Base-by-base conservation (phyloP, 2,329 filamentous ascomycete genomes). In the Penicillium corylophilum region DNA sequence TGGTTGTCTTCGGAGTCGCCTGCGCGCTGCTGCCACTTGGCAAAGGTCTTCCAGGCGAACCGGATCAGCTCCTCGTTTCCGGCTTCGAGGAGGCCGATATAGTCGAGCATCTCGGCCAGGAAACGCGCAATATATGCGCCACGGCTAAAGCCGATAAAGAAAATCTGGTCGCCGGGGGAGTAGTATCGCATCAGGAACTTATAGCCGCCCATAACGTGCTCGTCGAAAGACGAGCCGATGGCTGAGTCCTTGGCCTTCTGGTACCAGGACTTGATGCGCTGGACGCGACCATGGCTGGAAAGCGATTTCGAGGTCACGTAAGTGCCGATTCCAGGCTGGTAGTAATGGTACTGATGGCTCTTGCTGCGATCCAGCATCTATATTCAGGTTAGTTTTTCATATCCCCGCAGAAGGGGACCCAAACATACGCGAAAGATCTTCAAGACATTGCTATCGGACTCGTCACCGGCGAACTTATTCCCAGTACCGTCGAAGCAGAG, bases 51-150 rank as follows among this genome's bases (percentile, higher is more conserved):
- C 89, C 89, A 94, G 0, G 88, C 89, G 66, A 95, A 95, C 4
- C 81, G 79, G 46, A 90, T 84, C 84, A 94, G 87, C 60, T 94
- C 90, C 64, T 95, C 88, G 61, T 95, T 95, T 10, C 90, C 89
- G 46, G 88, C 86, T 12, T 86, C 87, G 13, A 95, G 77, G 0
- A 95, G 77, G 1, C 90, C 90, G 48, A 94, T 85, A 60, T 89
- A 86, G 63, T 94, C 89, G 6, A 94, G 79, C 89, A 93, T 93
- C 65, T 94, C 89, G 0, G 89, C 88, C 0, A 90, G 73, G 63
- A 90, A 90, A 2, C 87, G 82, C 0, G 87, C 87, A 39, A 88
- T 87, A 62, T 90, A 90, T 1, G 86, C 81, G 16, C 87, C 87
- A 18, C 87, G 81, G 39, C 83, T 87, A 71, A 90, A 90, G 0